Evolutionary conservation across 2,329 filamentous ascomycete genomes (phyloP).

Genomic region (Nothophoma quercina): DNA sequence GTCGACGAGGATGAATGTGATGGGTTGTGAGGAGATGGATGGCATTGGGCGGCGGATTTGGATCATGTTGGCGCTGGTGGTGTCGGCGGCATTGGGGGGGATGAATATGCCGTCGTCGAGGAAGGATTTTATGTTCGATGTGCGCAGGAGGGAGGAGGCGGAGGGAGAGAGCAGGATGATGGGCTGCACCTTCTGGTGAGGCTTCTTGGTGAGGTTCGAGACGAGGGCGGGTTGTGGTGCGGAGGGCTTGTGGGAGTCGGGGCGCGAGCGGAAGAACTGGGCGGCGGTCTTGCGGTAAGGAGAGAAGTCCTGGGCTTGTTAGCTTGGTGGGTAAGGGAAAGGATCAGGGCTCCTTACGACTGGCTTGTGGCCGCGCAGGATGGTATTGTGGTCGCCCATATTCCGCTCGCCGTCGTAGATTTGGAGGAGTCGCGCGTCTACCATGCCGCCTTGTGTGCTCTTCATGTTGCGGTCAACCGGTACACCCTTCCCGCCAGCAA

Average conservation of each 20-base stretch:
- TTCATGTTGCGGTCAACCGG: constrained; percentile 49
- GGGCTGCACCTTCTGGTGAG: constrained; percentile 64
- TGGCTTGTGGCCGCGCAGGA: constrained; percentile 85
- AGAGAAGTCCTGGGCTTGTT: constrained; percentile 78
- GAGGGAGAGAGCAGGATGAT: constrained; percentile 98
- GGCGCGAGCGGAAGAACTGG: constrained; percentile 70
- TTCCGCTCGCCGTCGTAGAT: constrained; percentile 92
- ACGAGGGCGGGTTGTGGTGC: constrained; percentile 45
- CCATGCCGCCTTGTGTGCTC: constrained; percentile 54
- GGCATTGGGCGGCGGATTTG: constrained; percentile 83
- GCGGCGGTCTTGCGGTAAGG: constrained; percentile 87
- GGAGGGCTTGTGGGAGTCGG: constrained; percentile 50
- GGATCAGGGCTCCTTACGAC: constrained; percentile 65
- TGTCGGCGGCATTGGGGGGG: constrained; percentile 71
- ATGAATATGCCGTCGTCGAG: constrained; percentile 84
- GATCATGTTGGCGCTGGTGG: constrained; percentile 75
- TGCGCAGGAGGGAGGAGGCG: constrained; percentile 89
- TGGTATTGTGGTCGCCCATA: constrained; percentile 91
- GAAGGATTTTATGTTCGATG: constrained; percentile 96
- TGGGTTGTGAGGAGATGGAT: constrained; percentile 70
- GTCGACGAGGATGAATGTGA: constrained; percentile 96
- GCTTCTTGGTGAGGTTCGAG: constrained; percentile 51
- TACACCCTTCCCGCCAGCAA: constrained; percentile 58
- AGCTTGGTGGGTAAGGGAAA: constrained; percentile 17
- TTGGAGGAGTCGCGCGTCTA: constrained; percentile 79